Evolutionary conservation across 192 early-diverging fungal genomes (phyloP).

Genomic region (Coemansia sp.): DNA sequence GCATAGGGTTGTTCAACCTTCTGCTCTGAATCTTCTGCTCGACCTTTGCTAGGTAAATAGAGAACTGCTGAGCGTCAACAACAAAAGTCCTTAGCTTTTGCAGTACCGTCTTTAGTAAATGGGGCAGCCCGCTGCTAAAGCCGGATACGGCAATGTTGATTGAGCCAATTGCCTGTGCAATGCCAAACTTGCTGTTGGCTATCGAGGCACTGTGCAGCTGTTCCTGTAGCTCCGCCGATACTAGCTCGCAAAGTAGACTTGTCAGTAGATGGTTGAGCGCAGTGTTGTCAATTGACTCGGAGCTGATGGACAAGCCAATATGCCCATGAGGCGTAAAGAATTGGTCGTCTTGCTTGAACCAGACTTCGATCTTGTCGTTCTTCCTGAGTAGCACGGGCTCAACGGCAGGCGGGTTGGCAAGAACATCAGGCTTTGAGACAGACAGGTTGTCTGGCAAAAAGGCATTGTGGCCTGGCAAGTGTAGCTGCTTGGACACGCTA

Average conservation of each 20-base stretch:
- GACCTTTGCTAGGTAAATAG: constrained; percentile 11
- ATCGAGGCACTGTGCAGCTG: constrained; percentile 76
- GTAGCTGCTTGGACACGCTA: not conserved
- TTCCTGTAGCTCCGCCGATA: constrained; percentile 56
- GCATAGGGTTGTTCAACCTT: not conserved
- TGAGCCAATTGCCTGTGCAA: constrained; percentile 60
- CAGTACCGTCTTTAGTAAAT: constrained; percentile 65
- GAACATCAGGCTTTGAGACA: not conserved
- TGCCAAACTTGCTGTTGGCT: constrained; percentile 67
- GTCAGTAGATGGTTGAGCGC: not conserved
- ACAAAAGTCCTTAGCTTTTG: constrained; percentile 59
- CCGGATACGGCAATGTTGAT: constrained; percentile 65
- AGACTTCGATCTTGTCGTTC: constrained; percentile 56
- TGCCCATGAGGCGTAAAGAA: constrained; percentile 83
- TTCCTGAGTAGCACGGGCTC: constrained; percentile 14
- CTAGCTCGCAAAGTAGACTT: constrained; percentile 1
- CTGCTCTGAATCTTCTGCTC: not conserved
- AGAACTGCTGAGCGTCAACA: constrained; percentile 64
- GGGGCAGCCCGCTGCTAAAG: constrained; percentile 78
- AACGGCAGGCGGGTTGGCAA: not conserved
- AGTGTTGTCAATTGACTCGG: not conserved
- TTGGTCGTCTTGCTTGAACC: constrained; percentile 90
- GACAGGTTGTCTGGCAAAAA: constrained; percentile 36
- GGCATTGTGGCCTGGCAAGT: constrained; percentile 7
- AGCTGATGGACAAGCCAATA: constrained; percentile 57